These are phyloP conservation scores for Solanum paucissectum DNA, from an alignment of 257 asterid species.

Conservation along the genomic window DNA sequence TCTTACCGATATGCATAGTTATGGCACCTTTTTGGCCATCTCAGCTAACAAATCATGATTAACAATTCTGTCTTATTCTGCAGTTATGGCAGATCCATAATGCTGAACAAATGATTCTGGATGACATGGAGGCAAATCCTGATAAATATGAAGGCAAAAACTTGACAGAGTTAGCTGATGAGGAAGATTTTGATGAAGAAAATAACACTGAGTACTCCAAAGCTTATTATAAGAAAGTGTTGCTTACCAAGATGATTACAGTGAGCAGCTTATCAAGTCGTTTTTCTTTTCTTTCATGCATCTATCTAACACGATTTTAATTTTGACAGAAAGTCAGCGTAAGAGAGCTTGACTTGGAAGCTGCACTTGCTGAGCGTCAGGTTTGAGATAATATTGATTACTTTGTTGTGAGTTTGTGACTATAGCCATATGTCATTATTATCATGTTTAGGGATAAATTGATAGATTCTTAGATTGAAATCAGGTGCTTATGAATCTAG, in stretches of 20 bases:
- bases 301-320: slow-evolving; percentile 17
- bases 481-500: not conserved
- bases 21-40: not conserved
- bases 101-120: slow-evolving; percentile 94
- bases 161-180: slow-evolving; percentile 59
- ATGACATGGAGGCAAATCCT: slow-evolving; percentile 75
- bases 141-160: slow-evolving; percentile 56
- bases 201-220: slow-evolving; percentile 48
- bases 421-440: not conserved
- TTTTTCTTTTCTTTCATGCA: not conserved
- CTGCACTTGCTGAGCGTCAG: slow-evolving; percentile 95
- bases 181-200: slow-evolving; percentile 66
- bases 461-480: not conserved
- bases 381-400: slow-evolving; percentile 25
- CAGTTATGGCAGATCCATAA: slow-evolving; percentile 92
- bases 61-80: slow-evolving; percentile 1
- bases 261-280: slow-evolving; percentile 22
- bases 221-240: slow-evolving; percentile 59
- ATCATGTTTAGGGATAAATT: not conserved
- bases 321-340: slow-evolving; percentile 59
- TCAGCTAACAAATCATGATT: not conserved
- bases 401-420: not conserved
- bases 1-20: not conserved
- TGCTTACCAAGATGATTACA: slow-evolving; percentile 52
- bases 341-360: slow-evolving; percentile 82